Conservation (phyloP, 345 rosid species). For the Fremontodendron californicum region DNA sequence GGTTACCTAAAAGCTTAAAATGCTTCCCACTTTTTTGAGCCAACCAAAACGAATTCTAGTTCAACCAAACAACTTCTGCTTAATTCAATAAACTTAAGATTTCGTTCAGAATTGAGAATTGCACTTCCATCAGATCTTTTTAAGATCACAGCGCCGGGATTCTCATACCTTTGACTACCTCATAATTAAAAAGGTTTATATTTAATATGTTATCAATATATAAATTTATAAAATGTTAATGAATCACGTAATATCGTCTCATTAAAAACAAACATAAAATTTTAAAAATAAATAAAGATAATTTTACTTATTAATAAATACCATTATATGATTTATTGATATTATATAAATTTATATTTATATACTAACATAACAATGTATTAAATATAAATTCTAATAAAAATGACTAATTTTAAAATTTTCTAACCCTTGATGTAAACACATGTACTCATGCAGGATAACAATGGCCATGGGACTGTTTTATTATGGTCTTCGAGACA, state of each 20-base stretch:
- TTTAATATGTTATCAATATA: no score
- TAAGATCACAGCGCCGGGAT: neutral
- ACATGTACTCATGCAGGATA: slow-evolving; percentile 27
- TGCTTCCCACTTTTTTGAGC: neutral
- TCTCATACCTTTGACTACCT: neutral
- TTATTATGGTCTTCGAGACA: slow-evolving; percentile 43
- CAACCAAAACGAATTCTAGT: neutral
- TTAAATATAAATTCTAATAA: no score
- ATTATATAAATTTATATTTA: no score
- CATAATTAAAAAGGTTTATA: no score
- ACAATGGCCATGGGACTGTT: slow-evolving; percentile 40
- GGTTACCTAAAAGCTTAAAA: neutral
- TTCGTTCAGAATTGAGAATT: neutral
- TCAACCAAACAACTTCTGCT: neutral
- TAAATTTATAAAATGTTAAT: no score
- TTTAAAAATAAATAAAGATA: no score
- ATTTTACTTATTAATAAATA: no score
- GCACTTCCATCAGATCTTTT: neutral
- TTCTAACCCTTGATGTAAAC: neutral
- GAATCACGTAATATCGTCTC: no score
- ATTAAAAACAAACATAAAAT: no score
- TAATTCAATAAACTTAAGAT: neutral
- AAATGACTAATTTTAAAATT: no score
- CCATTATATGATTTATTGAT: no score
- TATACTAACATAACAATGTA: no score